These are phyloP conservation scores for Ceratocystiopsis brevicomis DNA, from an alignment of 2,329 filamentous ascomycete species.

Conservation along the genomic window DNA sequence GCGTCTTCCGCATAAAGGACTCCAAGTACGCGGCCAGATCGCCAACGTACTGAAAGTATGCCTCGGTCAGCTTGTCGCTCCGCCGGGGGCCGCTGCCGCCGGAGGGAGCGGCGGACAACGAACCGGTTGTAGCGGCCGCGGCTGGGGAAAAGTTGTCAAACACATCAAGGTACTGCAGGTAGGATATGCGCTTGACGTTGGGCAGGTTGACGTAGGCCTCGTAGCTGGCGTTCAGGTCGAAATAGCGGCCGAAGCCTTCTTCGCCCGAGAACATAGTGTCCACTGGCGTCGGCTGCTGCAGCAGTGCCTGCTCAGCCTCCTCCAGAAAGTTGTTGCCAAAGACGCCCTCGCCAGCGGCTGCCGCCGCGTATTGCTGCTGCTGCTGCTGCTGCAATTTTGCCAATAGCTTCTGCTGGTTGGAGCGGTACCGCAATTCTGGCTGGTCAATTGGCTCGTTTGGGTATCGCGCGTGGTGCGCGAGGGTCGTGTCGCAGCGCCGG, in stretches of 20 bases:
- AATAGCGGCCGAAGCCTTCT: slow-evolving; percentile 79
- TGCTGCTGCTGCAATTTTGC: no score
- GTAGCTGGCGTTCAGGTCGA: slow-evolving; percentile 70
- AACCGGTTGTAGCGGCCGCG: slow-evolving; percentile 15
- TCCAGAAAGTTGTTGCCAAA: slow-evolving; percentile 11
- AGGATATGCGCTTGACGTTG: slow-evolving; percentile 65
- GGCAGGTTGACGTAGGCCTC: slow-evolving; percentile 83
- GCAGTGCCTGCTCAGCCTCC: slow-evolving; percentile 26
- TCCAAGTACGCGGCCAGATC: slow-evolving; percentile 70
- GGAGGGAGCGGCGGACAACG: no score
- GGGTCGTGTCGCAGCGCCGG: slow-evolving; percentile 61
- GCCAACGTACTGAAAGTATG: slow-evolving; percentile 79
- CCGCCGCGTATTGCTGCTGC: neutral
- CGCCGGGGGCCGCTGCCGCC: slow-evolving; percentile 47
- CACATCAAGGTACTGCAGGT: slow-evolving; percentile 78
- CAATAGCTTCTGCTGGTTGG: slow-evolving; percentile 30
- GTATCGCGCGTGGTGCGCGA: slow-evolving; percentile 75
- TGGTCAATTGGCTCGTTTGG: slow-evolving; percentile 93
- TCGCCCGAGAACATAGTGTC: slow-evolving; percentile 92
- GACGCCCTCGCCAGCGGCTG: slow-evolving; percentile 10
- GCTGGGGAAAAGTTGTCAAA: slow-evolving; percentile 76
- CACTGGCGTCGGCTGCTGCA: slow-evolving; percentile 46
- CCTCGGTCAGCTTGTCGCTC: slow-evolving; percentile 72
- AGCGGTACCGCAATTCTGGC: slow-evolving; percentile 78
- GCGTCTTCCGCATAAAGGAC: slow-evolving; percentile 64